Evolutionary conservation across 176 grass and related monocot genomes (phyloP).

Genomic region (Puya raimondii): DNA sequence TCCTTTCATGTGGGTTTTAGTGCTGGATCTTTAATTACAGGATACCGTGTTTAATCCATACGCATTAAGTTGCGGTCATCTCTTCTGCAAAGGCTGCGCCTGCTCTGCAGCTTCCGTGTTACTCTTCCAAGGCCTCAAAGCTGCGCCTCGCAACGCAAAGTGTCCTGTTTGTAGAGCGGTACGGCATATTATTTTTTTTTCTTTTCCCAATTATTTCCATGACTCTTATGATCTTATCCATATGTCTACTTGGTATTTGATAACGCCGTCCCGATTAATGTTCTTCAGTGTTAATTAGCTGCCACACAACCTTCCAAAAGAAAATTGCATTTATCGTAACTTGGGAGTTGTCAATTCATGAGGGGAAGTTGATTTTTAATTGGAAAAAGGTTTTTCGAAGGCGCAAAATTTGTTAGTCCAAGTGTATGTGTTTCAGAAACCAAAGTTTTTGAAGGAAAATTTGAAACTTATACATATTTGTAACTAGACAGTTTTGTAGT

Average conservation of each 20-base stretch:
- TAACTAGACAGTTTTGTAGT: not conserved
- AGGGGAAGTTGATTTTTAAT: too few relatives aligned
- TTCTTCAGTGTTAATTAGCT: too few relatives aligned
- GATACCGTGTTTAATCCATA: slow-evolving; percentile 64
- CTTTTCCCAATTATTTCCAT: not conserved
- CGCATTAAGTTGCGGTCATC: slow-evolving; percentile 56
- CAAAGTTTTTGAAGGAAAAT: too few relatives aligned
- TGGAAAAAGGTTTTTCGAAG: too few relatives aligned
- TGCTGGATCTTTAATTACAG: slow-evolving; percentile 16
- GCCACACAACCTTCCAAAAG: too few relatives aligned
- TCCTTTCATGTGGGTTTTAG: not conserved
- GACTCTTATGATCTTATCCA: not conserved
- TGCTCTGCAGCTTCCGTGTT: slow-evolving; percentile 60
- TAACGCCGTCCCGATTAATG: too few relatives aligned
- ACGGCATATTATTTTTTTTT: not conserved
- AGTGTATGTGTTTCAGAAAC: too few relatives aligned
- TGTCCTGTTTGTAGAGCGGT: slow-evolving; percentile 64
- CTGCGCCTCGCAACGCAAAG: slow-evolving; percentile 31
- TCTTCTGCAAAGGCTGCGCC: slow-evolving; percentile 61
- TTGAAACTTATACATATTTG: too few relatives aligned
- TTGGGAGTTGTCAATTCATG: too few relatives aligned
- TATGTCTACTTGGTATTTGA: not conserved
- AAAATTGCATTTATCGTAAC: too few relatives aligned
- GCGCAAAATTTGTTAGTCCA: too few relatives aligned
- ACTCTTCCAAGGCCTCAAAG: slow-evolving; percentile 61